Conservation (phyloP, 2,329 filamentous ascomycete species). For the Cucurbitaria berberidis region DNA sequence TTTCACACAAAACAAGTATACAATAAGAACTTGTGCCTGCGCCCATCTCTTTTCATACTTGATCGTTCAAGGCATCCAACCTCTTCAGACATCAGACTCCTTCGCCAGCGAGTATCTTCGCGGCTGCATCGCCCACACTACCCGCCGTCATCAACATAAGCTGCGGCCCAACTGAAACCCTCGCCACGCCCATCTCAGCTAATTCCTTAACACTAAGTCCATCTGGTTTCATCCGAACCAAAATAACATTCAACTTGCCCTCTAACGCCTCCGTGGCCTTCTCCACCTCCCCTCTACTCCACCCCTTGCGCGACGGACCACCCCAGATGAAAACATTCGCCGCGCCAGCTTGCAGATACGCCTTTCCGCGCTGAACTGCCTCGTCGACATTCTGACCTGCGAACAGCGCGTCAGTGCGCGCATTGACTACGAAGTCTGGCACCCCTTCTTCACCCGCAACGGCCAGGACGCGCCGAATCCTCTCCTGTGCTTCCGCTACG, state of each 20-base stretch:
- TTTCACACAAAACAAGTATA: background rate
- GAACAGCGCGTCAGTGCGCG: conserved; percentile 62
- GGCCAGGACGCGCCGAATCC: conserved; percentile 54
- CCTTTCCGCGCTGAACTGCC: conserved; percentile 60
- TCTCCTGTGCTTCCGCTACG: conserved; percentile 55
- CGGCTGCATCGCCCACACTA: conserved; percentile 24
- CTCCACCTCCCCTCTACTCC: conserved; percentile 30
- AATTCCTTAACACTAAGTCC: conserved; percentile 34
- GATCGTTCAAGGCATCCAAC: background rate
- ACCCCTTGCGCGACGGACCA: conserved; percentile 49
- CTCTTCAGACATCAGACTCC: background rate
- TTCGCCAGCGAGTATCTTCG: conserved; percentile 23
- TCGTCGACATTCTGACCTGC: conserved; percentile 53
- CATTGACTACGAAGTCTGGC: conserved; percentile 55
- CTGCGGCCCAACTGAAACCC: conserved; percentile 42
- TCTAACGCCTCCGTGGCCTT: conserved; percentile 25
- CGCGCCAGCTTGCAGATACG: conserved; percentile 65
- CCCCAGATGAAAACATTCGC: conserved; percentile 68
- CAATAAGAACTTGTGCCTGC: background rate
- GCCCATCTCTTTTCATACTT: background rate
- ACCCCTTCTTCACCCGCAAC: conserved; percentile 57
- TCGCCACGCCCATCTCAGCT: conserved; percentile 38
- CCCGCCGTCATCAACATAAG: conserved; percentile 28
- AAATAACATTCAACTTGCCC: conserved; percentile 39
- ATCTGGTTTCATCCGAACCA: conserved; percentile 19